phyloP scores from a whole-genome alignment of 2,329 filamentous ascomycete genomes.

The Orbilia ellipsospora region DNA sequence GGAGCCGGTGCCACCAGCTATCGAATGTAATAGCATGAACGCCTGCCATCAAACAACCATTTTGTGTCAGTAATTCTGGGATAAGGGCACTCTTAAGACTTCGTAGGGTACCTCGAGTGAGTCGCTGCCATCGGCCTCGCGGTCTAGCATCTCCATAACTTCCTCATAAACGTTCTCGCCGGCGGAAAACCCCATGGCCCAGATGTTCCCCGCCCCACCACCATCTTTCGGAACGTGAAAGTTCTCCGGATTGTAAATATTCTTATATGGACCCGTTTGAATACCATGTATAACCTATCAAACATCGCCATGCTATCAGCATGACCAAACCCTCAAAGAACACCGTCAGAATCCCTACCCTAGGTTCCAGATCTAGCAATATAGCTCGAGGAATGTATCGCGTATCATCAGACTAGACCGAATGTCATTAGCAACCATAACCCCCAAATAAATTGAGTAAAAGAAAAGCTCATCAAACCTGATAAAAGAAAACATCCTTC shows the following conservation, averaged over 20 bases:
- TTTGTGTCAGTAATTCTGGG: constrained; percentile 1
- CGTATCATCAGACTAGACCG: constrained; percentile 85
- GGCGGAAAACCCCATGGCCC: constrained; percentile 94
- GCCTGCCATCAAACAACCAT: constrained; percentile 65
- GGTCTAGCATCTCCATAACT: constrained; percentile 99
- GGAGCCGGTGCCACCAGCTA: constrained; percentile 94
- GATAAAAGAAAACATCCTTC: constrained; percentile 99
- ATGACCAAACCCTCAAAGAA: not conserved
- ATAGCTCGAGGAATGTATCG: constrained; percentile 97
- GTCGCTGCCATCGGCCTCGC: constrained; percentile 97
- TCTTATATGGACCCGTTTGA: constrained; percentile 91
- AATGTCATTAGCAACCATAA: not conserved
- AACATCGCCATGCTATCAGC: not conserved
- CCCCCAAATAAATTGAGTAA: not conserved
- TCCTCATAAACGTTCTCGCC: constrained; percentile 87
- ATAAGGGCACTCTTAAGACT: not conserved
- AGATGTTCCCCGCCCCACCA: constrained; percentile 95
- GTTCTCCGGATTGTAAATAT: constrained; percentile 99
- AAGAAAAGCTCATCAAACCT: constrained; percentile 62
- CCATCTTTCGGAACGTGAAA: constrained; percentile 97
- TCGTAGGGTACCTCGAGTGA: constrained; percentile 77
- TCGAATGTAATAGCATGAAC: constrained; percentile 98
- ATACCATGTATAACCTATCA: constrained; percentile 84
- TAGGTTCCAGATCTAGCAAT: constrained; percentile 90
- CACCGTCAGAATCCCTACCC: constrained; percentile 66